phyloP scores from a whole-genome alignment of 768 basidiomycete genomes.

The Rhodotorula sphaerocarpa region DNA sequence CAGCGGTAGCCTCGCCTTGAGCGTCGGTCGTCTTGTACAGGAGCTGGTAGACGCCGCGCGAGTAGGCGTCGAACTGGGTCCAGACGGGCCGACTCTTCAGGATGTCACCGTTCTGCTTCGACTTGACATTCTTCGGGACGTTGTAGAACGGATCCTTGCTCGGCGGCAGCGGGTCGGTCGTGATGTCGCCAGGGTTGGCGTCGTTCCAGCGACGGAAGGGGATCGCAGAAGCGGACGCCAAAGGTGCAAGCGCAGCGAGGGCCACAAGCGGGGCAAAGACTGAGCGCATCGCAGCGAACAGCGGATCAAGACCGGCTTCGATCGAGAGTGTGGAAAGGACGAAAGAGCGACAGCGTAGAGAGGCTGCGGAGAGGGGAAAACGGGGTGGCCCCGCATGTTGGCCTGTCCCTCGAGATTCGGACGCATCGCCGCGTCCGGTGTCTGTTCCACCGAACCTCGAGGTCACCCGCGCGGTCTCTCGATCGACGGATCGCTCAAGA shows the following conservation, averaged over 20 bases:
- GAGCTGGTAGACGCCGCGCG: background rate
- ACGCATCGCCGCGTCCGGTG: too few relatives aligned
- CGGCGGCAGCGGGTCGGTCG: background rate
- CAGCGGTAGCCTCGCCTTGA: background rate
- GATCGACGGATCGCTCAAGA: too few relatives aligned
- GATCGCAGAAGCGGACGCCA: background rate
- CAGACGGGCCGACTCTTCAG: background rate
- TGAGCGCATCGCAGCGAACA: background rate
- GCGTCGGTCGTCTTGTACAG: conserved; percentile 5
- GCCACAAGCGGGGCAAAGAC: background rate
- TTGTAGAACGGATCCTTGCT: background rate
- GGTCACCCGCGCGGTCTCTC: too few relatives aligned
- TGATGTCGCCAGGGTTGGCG: background rate
- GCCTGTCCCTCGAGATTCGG: too few relatives aligned
- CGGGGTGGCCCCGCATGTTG: too few relatives aligned
- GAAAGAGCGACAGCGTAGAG: background rate
- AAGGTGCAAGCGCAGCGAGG: background rate
- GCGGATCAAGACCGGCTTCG: background rate
- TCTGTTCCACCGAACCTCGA: too few relatives aligned
- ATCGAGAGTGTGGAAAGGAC: background rate
- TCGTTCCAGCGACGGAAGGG: background rate
- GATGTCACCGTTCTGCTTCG: background rate
- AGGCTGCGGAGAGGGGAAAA: background rate
- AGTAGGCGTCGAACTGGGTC: background rate
- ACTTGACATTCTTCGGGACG: too few relatives aligned